Evolutionary conservation across 495 filamentous ascomycete species (phyloP).

Genomic region (Penicillium paxilli): DNA sequence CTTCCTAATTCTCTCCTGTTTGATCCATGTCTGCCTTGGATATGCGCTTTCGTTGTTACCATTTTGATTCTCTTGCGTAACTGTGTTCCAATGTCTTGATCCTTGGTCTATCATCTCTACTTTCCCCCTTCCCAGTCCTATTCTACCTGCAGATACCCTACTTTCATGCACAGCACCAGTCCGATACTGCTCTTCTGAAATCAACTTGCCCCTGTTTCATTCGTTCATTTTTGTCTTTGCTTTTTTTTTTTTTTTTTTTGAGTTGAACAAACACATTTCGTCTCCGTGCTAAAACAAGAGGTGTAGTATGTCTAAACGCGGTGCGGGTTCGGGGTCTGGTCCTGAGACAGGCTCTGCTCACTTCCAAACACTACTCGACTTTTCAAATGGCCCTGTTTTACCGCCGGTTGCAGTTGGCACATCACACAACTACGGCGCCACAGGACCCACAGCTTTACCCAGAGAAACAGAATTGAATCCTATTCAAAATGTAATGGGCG

Average conservation of each 20-base stretch:
- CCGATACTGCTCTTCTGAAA: not conserved
- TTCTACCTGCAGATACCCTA: not conserved
- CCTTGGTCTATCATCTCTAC: not conserved
- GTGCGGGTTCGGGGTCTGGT: not conserved
- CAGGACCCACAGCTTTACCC: constrained; percentile 27
- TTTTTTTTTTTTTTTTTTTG: not conserved
- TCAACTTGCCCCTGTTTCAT: not conserved
- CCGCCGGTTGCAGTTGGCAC: constrained; percentile 30
- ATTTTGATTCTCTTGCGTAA: not conserved
- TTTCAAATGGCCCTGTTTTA: constrained; percentile 15
- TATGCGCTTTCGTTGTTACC: not conserved
- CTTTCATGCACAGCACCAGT: no score
- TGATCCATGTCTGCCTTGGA: not conserved
- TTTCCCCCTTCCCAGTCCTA: not conserved
- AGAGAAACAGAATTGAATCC: constrained; percentile 18
- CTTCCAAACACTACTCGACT: constrained; percentile 14
- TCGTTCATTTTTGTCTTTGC: not conserved
- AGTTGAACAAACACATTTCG: no score
- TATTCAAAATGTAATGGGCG: constrained; percentile 18
- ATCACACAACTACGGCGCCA: constrained; percentile 38
- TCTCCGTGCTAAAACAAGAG: not conserved
- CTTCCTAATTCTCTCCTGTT: not conserved
- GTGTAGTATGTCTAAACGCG: constrained; percentile 19
- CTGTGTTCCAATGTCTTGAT: not conserved
- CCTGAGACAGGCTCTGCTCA: constrained; percentile 1